These are phyloP conservation scores for Cordyceps farinosa DNA, from an alignment of 2,329 filamentous ascomycete species.

Conservation along the genomic window DNA sequence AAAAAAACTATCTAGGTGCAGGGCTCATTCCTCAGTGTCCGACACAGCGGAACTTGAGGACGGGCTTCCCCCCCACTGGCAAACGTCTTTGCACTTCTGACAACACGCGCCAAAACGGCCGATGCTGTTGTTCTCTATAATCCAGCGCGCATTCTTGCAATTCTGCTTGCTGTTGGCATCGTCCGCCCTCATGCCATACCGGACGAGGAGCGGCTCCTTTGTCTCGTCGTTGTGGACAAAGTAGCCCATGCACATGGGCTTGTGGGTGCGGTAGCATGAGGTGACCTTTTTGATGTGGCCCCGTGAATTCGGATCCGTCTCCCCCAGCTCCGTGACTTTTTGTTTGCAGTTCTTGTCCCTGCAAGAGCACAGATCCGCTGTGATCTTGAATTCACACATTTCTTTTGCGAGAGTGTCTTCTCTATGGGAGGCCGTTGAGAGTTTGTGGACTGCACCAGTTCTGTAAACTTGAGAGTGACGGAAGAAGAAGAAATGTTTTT, in stretches of 20 bases:
- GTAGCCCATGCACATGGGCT: slow-evolving; percentile 14
- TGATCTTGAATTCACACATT: neutral
- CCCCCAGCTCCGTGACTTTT: neutral
- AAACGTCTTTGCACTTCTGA: neutral
- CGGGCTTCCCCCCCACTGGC: neutral
- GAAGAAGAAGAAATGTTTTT: too few species aligned
- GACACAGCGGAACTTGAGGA: too few species aligned
- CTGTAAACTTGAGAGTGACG: too few species aligned
- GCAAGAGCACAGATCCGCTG: neutral
- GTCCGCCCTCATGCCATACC: slow-evolving; percentile 17
- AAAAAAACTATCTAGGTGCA: neutral
- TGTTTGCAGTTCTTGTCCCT: neutral
- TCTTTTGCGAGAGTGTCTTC: too few species aligned
- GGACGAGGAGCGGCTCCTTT: slow-evolving; percentile 12
- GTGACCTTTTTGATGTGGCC: neutral
- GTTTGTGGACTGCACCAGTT: too few species aligned
- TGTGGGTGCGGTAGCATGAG: neutral
- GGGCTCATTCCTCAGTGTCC: neutral
- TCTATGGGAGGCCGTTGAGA: too few species aligned
- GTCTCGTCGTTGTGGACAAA: slow-evolving; percentile 17
- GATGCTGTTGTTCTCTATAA: neutral
- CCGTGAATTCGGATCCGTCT: neutral
- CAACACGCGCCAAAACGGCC: neutral
- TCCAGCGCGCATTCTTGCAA: slow-evolving; percentile 11
- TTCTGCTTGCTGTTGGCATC: slow-evolving; percentile 20